Evolutionary conservation across 202 grass and related monocot species (phyloP), one percentile per base, ranked within the genome.

Genomic region (Eragrostis tef): DNA sequence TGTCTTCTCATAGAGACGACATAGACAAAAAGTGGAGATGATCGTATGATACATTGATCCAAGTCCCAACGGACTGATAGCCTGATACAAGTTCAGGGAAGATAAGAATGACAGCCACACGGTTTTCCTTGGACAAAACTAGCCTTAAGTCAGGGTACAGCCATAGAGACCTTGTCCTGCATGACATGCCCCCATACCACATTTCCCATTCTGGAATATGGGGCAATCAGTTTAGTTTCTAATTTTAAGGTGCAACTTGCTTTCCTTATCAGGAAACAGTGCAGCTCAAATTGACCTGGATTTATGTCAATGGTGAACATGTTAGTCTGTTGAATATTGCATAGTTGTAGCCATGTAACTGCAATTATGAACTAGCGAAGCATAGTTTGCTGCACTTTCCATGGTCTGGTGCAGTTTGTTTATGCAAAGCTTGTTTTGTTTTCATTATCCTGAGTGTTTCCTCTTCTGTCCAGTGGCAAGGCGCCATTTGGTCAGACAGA

Each of bases 401-500:
- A 75, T 65, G 22, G 41, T 64, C 69, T 29, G 9, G 15, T 64
- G 6, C 34, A 71, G 80, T 81, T n/a, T 71, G 3, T 70, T 75
- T 85, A 85, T 64, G 44, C 54, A 80, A n/a, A 39, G 17, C 26
- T 15, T 70, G 34, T 58, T 76, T 89, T 58, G 2, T 77, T 75
- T 64, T 62, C 20, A 31, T 80, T 80, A 75, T 84, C 70, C 70
- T 79, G 20, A 24, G 15, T 27, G 50, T 25, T 26, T 63, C 13
- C 21, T 49, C 34, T 59, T 31, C 51, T 71, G 45, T 81, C 77
- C 77, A 65, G 87, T 81, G 46, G 62, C 71, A 64, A 75, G 45
- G 45, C 16, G 81, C 75, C 69, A 84, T 84, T 79, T 74, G 75
- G 75, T 69, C 69, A 69, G 49, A 72, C 73, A 73, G 67, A 65